Evolutionary conservation across 73 alveolate genomes (phyloP), one percentile per base, ranked within the genome.

Genomic region (Paramecium octaurelia): DNA sequence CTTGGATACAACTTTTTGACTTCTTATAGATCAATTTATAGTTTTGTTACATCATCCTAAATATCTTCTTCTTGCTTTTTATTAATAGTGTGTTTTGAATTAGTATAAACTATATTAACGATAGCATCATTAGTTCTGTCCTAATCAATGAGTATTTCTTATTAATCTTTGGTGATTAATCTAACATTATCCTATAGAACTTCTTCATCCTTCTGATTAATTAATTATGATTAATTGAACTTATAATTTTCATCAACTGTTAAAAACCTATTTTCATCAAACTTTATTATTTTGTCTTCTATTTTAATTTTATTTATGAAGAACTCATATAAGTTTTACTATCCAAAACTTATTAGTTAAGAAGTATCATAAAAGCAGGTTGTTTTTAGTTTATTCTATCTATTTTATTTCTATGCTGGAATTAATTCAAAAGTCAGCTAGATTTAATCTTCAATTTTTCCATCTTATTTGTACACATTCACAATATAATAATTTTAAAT

Each of bases 351-450:
- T 40, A 48, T 40, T 20, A 80, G 8, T 21, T 80, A 23, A 18
- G 46, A 24, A 80, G 10, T 29, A 11, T 80, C 91, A 21, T 35
- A 80, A 44, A 20, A 11, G 14, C 57, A 80, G 2, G 70, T 3
- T 24, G 24, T 16, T 80, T 58, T 80, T 2, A 73, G 42, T 73
- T 73, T 73, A 27, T 34, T 44, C 9, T 20, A 11, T 24, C 73
- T 40, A 8, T 46, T 31, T 24, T 43, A 10, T 42, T 75, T 75
- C 20, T n/a, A 4, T 5, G 20, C 34, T 75, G 88, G 76, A 44
- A 80, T 46, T 23, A 80, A 46, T 80, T 80, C 91, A 80, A 23
- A 80, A 20, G 91, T 80, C 1, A 80, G 38, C 23, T 48, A 38
- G 8, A 80, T 44, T 43, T 40, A 24, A 16, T 64, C 91, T 20